Percentiles rank a stretch among this genome's conserved stretches.
Conservation (phyloP, 2,329 filamentous ascomycete genomes). For the Ophioceras dolichostomum region DNA sequence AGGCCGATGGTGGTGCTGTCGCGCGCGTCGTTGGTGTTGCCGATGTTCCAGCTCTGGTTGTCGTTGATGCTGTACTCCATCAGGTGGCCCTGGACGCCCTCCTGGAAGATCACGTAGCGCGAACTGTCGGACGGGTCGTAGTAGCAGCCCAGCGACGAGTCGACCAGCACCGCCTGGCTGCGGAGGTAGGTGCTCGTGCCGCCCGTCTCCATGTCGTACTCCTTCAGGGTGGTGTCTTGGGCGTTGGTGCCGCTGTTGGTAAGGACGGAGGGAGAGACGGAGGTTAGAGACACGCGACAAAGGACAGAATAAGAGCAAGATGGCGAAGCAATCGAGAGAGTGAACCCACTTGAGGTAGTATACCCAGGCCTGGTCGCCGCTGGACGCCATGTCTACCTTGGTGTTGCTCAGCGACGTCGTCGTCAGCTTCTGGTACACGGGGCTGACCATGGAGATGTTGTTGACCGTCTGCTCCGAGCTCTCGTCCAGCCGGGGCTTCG, state of each 20-base stretch:
- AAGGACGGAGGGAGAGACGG: too few species aligned
- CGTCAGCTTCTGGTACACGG: background rate
- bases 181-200: background rate
- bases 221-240: background rate
- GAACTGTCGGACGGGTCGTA: background rate
- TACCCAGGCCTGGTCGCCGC: background rate
- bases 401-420: background rate
- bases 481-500: background rate
- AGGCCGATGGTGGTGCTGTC: background rate
- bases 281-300: too few species aligned
- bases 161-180: background rate
- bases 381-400: background rate
- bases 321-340: too few species aligned
- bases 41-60: conserved; percentile 1
- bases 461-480: background rate
- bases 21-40: background rate
- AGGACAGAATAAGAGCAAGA: too few species aligned
- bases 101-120: background rate
- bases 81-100: background rate
- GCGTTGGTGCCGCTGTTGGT: background rate
- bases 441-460: conserved; percentile 1
- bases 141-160: background rate
- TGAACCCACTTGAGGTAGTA: background rate
- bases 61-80: background rate
- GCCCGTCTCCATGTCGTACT: background rate